phyloP scores from a whole-genome alignment of 2,329 filamentous ascomycete species.

The Aureobasidium sp. region DNA sequence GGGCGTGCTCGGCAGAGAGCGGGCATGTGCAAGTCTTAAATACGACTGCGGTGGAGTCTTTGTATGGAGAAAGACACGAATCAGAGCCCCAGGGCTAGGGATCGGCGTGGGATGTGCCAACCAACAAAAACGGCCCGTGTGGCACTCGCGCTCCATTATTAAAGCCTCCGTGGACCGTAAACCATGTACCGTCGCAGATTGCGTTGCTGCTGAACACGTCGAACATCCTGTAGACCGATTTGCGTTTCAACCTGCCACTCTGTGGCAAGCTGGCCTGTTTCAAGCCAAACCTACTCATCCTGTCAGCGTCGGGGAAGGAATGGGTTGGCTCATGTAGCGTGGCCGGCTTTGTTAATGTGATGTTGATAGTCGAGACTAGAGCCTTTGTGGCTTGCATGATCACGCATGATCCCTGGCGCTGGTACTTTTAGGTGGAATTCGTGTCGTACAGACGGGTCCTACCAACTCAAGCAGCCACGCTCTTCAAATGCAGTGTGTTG shows the following conservation, averaged over 20 bases:
- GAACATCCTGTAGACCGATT: not conserved
- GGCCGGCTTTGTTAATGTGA: constrained; percentile 7
- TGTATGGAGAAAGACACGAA: constrained; percentile 7
- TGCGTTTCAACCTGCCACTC: not conserved
- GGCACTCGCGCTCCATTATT: not conserved
- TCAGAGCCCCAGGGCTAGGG: constrained; percentile 2
- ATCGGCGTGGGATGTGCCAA: constrained; percentile 12
- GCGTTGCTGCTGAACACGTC: not conserved
- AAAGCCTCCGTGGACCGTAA: not conserved
- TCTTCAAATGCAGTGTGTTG: not conserved
- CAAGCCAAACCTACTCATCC: not conserved
- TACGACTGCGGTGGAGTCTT: constrained; percentile 8
- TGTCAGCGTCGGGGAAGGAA: not conserved
- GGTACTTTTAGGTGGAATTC: constrained; percentile 1
- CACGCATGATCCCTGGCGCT: constrained; percentile 6
- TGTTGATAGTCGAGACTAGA: constrained; percentile 8
- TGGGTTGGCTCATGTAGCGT: not conserved
- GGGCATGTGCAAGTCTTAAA: constrained; percentile 6
- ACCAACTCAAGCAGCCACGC: not conserved
- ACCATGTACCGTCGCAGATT: not conserved
- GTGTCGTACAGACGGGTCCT: constrained; percentile 5
- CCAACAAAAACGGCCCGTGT: constrained; percentile 6
- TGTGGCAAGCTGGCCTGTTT: constrained; percentile 1
- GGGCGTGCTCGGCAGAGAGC: constrained; percentile 8
- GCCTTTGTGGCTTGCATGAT: constrained; percentile 13